Conservation (phyloP, 1,284 basidiomycete species). For the Sporisorium graminicola region DNA sequence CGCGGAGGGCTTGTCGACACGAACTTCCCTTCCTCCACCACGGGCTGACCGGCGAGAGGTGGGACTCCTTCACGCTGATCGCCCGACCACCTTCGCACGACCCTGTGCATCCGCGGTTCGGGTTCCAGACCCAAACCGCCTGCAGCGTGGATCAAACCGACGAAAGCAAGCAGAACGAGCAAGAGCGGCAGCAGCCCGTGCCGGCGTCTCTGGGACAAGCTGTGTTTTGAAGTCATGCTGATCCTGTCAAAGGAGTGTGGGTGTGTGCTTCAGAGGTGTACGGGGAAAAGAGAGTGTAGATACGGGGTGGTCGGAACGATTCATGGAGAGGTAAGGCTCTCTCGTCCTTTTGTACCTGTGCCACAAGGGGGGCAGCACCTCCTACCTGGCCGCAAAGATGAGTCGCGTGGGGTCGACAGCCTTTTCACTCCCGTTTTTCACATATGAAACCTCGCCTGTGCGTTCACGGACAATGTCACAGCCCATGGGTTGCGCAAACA, state of each 20-base stretch:
- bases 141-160: background rate
- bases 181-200: background rate
- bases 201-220: background rate
- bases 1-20: too few species aligned
- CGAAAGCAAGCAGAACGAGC: background rate
- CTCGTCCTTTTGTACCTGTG: background rate
- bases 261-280: background rate
- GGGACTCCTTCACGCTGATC: too few species aligned
- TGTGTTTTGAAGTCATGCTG: background rate
- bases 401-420: background rate
- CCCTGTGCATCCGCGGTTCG: background rate
- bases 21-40: too few species aligned
- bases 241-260: background rate
- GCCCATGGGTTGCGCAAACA: too few species aligned
- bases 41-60: too few species aligned
- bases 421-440: too few species aligned
- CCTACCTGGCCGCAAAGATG: background rate
- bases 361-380: background rate
- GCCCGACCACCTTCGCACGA: background rate
- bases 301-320: background rate
- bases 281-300: background rate
- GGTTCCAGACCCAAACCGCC: background rate
- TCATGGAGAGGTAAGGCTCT: background rate
- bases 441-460: too few species aligned
- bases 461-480: too few species aligned